Evolutionary conservation across 805 yeast genomes (phyloP).

Genomic region (Ogataea trehaloabstinens): DNA sequence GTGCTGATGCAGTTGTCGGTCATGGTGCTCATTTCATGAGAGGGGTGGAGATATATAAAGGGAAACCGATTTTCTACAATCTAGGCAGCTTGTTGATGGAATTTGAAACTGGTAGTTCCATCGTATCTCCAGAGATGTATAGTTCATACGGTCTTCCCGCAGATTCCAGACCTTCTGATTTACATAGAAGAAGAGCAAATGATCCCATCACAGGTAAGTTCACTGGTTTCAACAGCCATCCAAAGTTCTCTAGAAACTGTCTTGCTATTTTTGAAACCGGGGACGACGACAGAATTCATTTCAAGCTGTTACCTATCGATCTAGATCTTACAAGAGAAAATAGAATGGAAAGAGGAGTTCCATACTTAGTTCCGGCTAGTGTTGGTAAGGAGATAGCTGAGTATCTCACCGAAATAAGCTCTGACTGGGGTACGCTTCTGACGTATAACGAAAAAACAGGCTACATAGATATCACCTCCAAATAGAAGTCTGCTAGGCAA

Average conservation of each 20-base stretch:
- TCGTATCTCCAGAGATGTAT: constrained; percentile 27
- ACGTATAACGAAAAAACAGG: constrained; percentile 21
- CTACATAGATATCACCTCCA: constrained; percentile 14
- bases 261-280: constrained; percentile 24
- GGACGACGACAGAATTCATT: constrained; percentile 12
- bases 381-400: constrained; percentile 25
- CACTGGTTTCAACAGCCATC: constrained; percentile 26
- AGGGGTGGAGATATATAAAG: constrained; percentile 29
- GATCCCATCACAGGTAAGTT: constrained; percentile 23
- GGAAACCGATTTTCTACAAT: constrained; percentile 29
- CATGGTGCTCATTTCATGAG: constrained; percentile 32
- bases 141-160: constrained; percentile 22
- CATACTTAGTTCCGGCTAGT: constrained; percentile 22
- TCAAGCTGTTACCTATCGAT: constrained; percentile 27
- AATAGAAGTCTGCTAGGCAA: background rate
- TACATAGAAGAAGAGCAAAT: constrained; percentile 27
- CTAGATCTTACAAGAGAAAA: constrained; percentile 23
- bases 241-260: constrained; percentile 27
- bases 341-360: constrained; percentile 27
- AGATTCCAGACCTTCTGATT: constrained; percentile 28
- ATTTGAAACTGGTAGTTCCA: constrained; percentile 27
- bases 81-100: constrained; percentile 29
- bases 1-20: constrained; percentile 29
- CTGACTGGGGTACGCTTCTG: constrained; percentile 25
- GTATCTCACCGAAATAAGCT: constrained; percentile 23